These are phyloP conservation scores for Aspergillus sp. DNA, from an alignment of 2,329 filamentous ascomycete species.

Conservation along the genomic window DNA sequence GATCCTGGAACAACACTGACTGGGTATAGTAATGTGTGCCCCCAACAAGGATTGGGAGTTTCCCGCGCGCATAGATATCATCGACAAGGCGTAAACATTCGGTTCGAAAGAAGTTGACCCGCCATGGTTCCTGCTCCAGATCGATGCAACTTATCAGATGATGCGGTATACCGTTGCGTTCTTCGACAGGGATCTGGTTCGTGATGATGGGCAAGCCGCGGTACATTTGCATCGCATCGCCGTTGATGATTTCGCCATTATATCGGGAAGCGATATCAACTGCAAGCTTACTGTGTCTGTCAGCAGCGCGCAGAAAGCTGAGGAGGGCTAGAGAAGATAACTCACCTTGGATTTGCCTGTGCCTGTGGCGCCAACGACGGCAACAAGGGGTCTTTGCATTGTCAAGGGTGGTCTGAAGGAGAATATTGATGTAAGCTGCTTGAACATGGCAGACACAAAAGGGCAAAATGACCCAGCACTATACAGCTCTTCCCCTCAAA, in stretches of 20 bases:
- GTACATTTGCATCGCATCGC: slow-evolving; percentile 98
- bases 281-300: slow-evolving; percentile 68
- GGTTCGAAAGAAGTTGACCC: slow-evolving; percentile 74
- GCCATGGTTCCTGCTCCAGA: slow-evolving; percentile 79
- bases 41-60: slow-evolving; percentile 86
- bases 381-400: slow-evolving; percentile 66
- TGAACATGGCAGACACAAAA: slow-evolving; percentile 31
- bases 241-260: slow-evolving; percentile 94
- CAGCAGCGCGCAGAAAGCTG: slow-evolving; percentile 19
- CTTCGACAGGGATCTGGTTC: slow-evolving; percentile 80
- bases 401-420: slow-evolving; percentile 27
- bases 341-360: slow-evolving; percentile 90
- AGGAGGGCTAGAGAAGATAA: neutral
- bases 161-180: slow-evolving; percentile 80
- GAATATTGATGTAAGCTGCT: slow-evolving; percentile 29
- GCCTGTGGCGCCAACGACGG: slow-evolving; percentile 86
- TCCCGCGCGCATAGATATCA: slow-evolving; percentile 77
- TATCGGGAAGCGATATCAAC: slow-evolving; percentile 82
- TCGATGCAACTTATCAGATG: slow-evolving; percentile 82
- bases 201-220: slow-evolving; percentile 89
- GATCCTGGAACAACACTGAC: slow-evolving; percentile 79
- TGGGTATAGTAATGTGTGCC: slow-evolving; percentile 97
- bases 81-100: slow-evolving; percentile 71
- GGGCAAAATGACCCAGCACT: slow-evolving; percentile 15
- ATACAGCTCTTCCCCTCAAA: slow-evolving; percentile 4